Evolutionary conservation across 306 rosid genomes (phyloP).

Genomic region (Casuarina glauca): DNA sequence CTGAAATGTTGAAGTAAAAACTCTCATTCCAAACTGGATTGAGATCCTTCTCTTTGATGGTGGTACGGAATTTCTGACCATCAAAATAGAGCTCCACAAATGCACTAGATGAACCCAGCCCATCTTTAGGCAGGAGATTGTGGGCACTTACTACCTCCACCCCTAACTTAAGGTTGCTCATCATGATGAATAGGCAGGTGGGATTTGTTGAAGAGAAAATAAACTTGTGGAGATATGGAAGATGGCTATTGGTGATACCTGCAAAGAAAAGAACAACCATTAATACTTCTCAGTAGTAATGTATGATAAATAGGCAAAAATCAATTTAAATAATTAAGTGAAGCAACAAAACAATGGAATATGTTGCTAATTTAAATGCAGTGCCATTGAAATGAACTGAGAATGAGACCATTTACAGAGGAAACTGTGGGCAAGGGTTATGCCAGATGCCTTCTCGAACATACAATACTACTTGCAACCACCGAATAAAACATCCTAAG

Average conservation of each 20-base stretch:
- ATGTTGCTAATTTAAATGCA: not conserved
- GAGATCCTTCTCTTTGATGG: constrained; percentile 75
- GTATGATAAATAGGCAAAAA: not conserved
- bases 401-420: not conserved
- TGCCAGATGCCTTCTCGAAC: not conserved
- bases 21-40: constrained; percentile 87
- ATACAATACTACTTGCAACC: not conserved
- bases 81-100: constrained; percentile 77
- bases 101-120: constrained; percentile 75
- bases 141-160: constrained; percentile 80
- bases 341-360: not conserved
- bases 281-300: constrained; percentile 8
- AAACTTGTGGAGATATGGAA: constrained; percentile 13
- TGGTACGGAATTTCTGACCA: constrained; percentile 68
- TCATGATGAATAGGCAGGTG: constrained; percentile 3
- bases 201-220: constrained; percentile 21
- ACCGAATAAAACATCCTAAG: no score
- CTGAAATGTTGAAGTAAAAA: constrained; percentile 75
- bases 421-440: not conserved
- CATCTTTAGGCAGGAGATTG: constrained; percentile 84
- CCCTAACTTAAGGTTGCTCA: constrained; percentile 78
- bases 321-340: not conserved
- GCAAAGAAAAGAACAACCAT: constrained; percentile 25
- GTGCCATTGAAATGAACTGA: constrained; percentile 1
- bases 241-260: constrained; percentile 29